Base-by-base conservation (phyloP, 495 filamentous ascomycete species). In the Neurospora sp. region DNA sequence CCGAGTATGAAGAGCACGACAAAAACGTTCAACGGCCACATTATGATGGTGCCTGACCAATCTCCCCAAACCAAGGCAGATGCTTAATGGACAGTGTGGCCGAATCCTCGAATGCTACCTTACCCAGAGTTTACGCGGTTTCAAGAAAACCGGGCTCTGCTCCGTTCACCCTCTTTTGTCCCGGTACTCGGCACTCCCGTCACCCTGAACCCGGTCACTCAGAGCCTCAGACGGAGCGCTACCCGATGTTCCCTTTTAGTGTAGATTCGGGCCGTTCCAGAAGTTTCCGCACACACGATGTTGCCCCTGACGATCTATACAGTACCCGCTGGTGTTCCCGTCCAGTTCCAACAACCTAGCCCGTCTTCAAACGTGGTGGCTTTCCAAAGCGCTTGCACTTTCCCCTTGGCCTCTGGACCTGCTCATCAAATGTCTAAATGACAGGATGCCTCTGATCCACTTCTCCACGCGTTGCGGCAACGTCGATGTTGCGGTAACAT, bases 391-490 rank as follows among this genome's bases (percentile, higher is more conserved):
- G 31, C 39, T 59, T 48, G 68, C 41, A 37, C 41, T 70, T 45
- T 22, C 35, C 31, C 53, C 53, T 31, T 61, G 53, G 5, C 22
- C 53, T 61, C 53, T 10, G 2, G 12, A 31, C 53, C 53, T 61
- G 53, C 53, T 61, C 53, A 61, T 61, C 53, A 31, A 0, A 61
- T 31, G 22, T 31, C 53, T 61, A 61, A 61, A 61, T 61, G 2
- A 61, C 53, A 61, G 27, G 35, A 41, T 38, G 48, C 61, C 18
- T 22, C 44, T 44, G 69, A 61, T 71, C 75, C 73, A 71, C 73
- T 48, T 74, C 69, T 39, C 45, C 70, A 42, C 48, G 69, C 40
- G 72, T 53, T 44, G 72, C 40, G 59, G 42, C 70, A 61, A 59
- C 8, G 12, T 39, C 42, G 35, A 70, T 45, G 40, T 70, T 68